These are phyloP conservation scores for Babesia ovata DNA, from an alignment of 169 alveolate species.

Conservation along the genomic window DNA sequence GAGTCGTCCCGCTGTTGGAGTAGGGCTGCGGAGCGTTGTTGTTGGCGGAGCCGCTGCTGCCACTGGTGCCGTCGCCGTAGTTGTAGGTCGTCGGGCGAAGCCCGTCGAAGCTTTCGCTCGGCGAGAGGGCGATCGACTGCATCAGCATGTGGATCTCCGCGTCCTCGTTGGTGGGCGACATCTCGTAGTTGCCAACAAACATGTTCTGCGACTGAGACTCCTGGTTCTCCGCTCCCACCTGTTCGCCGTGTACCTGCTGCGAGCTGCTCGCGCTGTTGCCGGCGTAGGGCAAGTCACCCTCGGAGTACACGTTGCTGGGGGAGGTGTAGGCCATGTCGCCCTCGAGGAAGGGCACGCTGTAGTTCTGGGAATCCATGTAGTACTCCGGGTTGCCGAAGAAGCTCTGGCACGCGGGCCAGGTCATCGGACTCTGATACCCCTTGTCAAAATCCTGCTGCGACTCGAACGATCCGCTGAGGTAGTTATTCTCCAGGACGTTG, in stretches of 20 bases:
- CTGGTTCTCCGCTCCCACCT: neutral
- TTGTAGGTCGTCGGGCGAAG: conserved; percentile 15
- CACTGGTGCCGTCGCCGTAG: conserved; percentile 17
- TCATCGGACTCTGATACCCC: conserved; percentile 24
- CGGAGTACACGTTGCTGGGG: neutral
- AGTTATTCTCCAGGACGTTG: conserved; percentile 19
- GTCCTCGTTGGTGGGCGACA: conserved; percentile 41
- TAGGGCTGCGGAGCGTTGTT: neutral
- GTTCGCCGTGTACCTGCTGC: conserved; percentile 2
- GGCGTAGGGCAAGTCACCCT: conserved; percentile 5
- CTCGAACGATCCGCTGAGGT: conserved; percentile 39
- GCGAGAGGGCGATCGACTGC: conserved; percentile 58
- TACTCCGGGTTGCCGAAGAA: conserved; percentile 19
- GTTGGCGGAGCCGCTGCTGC: conserved; percentile 3
- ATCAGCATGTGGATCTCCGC: conserved; percentile 49
- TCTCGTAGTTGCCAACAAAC: conserved; percentile 12
- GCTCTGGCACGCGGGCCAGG: conserved; percentile 12
- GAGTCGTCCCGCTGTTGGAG: conserved; percentile 18
- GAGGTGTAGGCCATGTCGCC: conserved; percentile 29
- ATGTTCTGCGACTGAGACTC: conserved; percentile 1
- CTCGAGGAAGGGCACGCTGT: conserved; percentile 31
- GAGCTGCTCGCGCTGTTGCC: neutral
- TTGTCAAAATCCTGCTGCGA: conserved; percentile 41
- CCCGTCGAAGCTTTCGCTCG: conserved; percentile 27
- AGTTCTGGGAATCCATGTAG: conserved; percentile 32